Evolutionary conservation across 768 basidiomycete species (phyloP).

Genomic region (Pleurotus tuber-regium): DNA sequence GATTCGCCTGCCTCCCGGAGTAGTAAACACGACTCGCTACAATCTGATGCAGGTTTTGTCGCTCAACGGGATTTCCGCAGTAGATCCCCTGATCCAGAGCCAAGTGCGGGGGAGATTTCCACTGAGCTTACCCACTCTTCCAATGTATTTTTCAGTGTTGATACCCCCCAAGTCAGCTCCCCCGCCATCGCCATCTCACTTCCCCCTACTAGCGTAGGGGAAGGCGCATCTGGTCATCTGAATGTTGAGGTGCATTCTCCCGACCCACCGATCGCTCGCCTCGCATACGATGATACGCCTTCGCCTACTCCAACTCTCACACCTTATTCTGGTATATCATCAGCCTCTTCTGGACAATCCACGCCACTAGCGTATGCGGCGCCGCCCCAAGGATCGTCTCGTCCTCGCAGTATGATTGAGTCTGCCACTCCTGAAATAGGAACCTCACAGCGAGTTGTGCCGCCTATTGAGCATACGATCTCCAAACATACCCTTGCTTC

Average conservation of each 20-base stretch:
- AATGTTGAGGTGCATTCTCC: not conserved
- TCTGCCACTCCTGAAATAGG: conserved; percentile 12
- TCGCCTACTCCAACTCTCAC: not conserved
- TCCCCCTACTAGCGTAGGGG: not conserved
- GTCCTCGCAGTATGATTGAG: not conserved
- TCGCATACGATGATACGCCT: not conserved
- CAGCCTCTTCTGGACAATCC: conserved; percentile 1
- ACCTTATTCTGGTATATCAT: not conserved
- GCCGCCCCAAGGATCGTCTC: not conserved
- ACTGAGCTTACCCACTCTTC: too few relatives aligned
- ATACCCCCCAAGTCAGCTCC: not conserved
- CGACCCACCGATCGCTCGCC: not conserved
- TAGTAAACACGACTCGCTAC: too few relatives aligned
- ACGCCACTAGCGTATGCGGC: not conserved
- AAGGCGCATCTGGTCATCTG: not conserved
- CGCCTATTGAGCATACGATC: not conserved
- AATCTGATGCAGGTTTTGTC: too few relatives aligned
- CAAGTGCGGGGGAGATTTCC: too few relatives aligned
- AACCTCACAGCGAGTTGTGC: conserved; percentile 13
- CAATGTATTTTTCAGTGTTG: too few relatives aligned
- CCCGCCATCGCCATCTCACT: not conserved
- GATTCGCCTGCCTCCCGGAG: too few relatives aligned
- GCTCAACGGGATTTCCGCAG: too few relatives aligned
- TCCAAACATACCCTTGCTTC: conserved; percentile 12
- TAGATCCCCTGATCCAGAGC: too few relatives aligned